Evolutionary conservation across 1,284 basidiomycete species (phyloP).

Genomic region (Cutaneotrichosporon dermatis): DNA sequence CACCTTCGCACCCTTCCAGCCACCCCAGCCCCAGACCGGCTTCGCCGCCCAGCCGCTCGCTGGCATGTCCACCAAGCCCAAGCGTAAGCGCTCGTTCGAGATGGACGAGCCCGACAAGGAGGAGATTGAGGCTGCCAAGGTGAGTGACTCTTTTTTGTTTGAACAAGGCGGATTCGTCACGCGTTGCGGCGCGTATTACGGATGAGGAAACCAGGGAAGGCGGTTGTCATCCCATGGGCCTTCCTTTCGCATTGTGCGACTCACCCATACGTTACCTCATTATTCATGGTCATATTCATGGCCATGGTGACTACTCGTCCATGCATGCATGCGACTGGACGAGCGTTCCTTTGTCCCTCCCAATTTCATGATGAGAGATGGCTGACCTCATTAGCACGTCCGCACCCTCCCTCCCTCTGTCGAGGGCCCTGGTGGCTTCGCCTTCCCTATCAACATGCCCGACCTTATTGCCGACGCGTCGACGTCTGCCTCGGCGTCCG

Average conservation of each 20-base stretch:
- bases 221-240: not conserved
- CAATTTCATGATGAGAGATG: not conserved
- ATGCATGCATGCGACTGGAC: too few relatives aligned
- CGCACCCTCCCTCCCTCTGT: constrained; percentile 12
- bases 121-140: constrained; percentile 5
- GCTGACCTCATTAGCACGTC: constrained; percentile 10
- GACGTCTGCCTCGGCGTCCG: constrained; percentile 15
- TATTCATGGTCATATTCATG: too few relatives aligned
- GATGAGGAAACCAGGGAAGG: not conserved
- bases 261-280: too few relatives aligned
- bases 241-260: too few relatives aligned
- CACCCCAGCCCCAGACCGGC: constrained; percentile 5
- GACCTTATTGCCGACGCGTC: constrained; percentile 35
- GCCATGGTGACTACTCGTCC: too few relatives aligned
- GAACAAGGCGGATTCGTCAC: too few relatives aligned
- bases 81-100: constrained; percentile 35
- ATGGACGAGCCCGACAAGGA: constrained; percentile 18
- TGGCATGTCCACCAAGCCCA: constrained; percentile 32
- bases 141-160: not conserved
- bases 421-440: constrained; percentile 10
- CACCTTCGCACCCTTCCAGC: constrained; percentile 16
- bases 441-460: constrained; percentile 27
- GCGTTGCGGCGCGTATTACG: not conserved
- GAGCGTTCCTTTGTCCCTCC: not conserved
- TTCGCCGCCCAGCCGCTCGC: constrained; percentile 9